Percentiles rank a stretch among this genome's conserved stretches.
Conservation (phyloP, 2,329 filamentous ascomycete species). For the Tolypocladium paradoxum region DNA sequence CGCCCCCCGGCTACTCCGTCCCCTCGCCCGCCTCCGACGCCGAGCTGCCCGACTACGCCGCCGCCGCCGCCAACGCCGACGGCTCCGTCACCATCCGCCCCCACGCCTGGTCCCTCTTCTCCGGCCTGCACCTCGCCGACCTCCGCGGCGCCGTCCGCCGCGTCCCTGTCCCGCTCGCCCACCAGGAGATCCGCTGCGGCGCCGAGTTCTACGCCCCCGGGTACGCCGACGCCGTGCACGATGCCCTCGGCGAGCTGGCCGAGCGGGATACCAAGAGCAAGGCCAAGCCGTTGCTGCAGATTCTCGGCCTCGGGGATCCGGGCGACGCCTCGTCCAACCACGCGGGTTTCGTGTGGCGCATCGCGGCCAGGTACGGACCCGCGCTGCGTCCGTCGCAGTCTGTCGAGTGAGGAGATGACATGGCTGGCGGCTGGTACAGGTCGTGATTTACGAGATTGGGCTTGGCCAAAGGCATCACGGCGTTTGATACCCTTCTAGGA, state of each 20-base stretch:
- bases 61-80: constrained; percentile 19
- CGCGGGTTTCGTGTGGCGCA: background rate
- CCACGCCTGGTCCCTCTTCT: constrained; percentile 7
- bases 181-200: constrained; percentile 5
- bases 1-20: constrained; percentile 5
- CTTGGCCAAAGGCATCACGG: background rate
- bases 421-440: background rate
- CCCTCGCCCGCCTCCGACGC: constrained; percentile 2
- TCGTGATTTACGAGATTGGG: background rate
- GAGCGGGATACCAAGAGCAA: background rate
- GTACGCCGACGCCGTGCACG: constrained; percentile 3
- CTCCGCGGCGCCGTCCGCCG: constrained; percentile 3
- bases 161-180: constrained; percentile 7
- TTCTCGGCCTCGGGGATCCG: constrained; percentile 1
- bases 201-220: constrained; percentile 6
- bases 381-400: background rate
- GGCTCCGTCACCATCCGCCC: constrained; percentile 7
- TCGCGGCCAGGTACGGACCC: background rate
- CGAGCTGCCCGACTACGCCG: constrained; percentile 6
- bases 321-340: background rate
- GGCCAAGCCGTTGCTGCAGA: constrained; percentile 1
- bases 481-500: background rate
- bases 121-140: constrained; percentile 7
- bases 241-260: constrained; percentile 1
- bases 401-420: background rate